Base-by-base conservation (phyloP, 371 early-diverging fungal genomes). In the Smittium mucronatum region DNA sequence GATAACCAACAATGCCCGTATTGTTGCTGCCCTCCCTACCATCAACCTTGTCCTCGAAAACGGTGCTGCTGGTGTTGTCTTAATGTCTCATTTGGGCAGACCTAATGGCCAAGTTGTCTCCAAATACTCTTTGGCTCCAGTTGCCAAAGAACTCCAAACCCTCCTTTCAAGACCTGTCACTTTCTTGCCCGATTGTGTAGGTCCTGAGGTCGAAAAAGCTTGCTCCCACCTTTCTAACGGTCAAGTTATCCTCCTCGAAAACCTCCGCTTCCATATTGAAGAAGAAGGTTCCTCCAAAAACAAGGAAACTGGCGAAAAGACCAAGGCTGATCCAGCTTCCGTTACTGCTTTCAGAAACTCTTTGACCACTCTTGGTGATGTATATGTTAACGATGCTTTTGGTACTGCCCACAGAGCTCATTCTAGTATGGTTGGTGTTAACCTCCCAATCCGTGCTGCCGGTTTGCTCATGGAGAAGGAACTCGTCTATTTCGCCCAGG, bases 401-500 rank as follows among this genome's bases (percentile, higher is more conserved):
- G 99, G 99, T 71, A 96, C 97, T 63, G 95, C 98, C 71, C 99
- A 99, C 81, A 91, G 99, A 77, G 94, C 94, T 61, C 91, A 87
- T 82, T 90, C 91, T 72, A 97, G 98, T 69, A 95, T 97, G 90
- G 95, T 95, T 61, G 97, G 98, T 70, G 92, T 97, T 68, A 84
- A 93, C 63, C 84, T 98, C 69, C 89, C 92, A 68, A 81, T 88
- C 72, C 87, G 89, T 69, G 96, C 95, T 33, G 91, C 98, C 59
- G 99, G 99, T 69, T 88, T 97, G 79, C 85, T 99, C 77, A 93
- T 99, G 93, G 93, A 95, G 86, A 97, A 97, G 87, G 99, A 99
- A 84, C 85, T 98, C 57, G 92, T 94, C 76, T 95, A 90, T 87
- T 98, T 98, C 84, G 90, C 92, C 72, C 92, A 95, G 85, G 97